Conservation (phyloP, 805 yeast genomes). For the Saccharomyces jurei region DNA sequence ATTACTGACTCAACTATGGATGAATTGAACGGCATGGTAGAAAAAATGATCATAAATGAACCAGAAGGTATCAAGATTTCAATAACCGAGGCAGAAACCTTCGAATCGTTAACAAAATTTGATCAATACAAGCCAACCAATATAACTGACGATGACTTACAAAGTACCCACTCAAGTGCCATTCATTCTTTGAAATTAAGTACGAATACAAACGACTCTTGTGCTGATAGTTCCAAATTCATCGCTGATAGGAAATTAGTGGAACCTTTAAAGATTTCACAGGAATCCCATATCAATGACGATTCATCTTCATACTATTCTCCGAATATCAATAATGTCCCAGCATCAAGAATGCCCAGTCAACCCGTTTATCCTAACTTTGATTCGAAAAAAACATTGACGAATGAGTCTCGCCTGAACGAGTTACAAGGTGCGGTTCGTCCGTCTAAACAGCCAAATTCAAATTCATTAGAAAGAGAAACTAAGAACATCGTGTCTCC, state of each 20-base stretch:
- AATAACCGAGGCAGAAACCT: conserved; percentile 15
- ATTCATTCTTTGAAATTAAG: conserved; percentile 11
- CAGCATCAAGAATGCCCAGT: neutral
- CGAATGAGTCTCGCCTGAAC: neutral
- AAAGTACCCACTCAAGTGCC: conserved; percentile 10
- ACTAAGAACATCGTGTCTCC: neutral
- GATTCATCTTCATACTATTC: neutral
- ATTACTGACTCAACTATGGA: conserved; percentile 21
- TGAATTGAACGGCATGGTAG: conserved; percentile 32
- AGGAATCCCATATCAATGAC: neutral
- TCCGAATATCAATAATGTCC: neutral
- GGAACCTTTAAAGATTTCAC: neutral
- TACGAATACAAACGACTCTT: conserved; percentile 1
- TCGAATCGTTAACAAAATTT: conserved; percentile 23
- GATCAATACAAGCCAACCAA: conserved; percentile 25
- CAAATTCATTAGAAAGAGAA: neutral
- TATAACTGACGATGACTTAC: conserved; percentile 11
- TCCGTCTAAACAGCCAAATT: neutral
- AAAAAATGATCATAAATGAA: conserved; percentile 22
- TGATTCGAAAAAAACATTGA: neutral
- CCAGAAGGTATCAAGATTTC: conserved; percentile 3
- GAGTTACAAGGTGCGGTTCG: neutral
- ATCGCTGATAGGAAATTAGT: neutral
- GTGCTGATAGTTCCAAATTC: neutral
- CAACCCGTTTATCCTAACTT: neutral